These are phyloP conservation scores for Asclepias syriaca DNA, from an alignment of 257 asterid species.

Conservation along the genomic window DNA sequence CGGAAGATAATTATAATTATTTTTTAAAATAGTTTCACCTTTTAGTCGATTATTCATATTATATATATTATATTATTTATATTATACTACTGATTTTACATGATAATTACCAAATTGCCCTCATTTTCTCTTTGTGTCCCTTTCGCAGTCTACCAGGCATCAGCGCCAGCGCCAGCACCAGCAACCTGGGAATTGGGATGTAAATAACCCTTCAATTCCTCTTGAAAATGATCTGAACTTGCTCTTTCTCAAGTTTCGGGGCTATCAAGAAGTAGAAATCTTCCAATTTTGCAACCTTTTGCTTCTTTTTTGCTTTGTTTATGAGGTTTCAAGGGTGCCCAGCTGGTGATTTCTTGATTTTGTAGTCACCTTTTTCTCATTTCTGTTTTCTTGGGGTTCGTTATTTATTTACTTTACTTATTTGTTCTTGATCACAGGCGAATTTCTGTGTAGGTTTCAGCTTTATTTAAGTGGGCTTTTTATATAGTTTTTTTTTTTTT, in stretches of 20 bases:
- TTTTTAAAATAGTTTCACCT: no score
- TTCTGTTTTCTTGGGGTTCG: background rate
- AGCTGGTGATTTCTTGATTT: background rate
- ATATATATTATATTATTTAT: no score
- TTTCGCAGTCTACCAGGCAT: background rate
- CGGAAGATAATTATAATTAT: background rate
- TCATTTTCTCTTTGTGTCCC: background rate
- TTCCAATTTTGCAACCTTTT: background rate
- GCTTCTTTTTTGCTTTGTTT: background rate
- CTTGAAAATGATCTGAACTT: background rate
- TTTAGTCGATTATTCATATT: no score
- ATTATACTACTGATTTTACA: background rate
- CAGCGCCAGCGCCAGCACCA: background rate
- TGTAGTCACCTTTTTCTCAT: background rate
- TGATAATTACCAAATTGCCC: background rate
- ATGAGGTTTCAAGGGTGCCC: background rate
- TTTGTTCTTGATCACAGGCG: no score
- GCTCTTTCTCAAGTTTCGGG: background rate
- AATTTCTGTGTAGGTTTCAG: background rate
- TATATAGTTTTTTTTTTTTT: background rate
- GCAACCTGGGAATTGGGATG: background rate
- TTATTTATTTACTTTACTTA: background rate
- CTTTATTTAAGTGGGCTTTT: conserved; percentile 1
- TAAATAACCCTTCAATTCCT: background rate
- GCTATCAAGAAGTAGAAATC: conserved; percentile 5